phyloP scores from a whole-genome alignment of 1,284 basidiomycete genomes.

The Apiotrichum montevideense region DNA sequence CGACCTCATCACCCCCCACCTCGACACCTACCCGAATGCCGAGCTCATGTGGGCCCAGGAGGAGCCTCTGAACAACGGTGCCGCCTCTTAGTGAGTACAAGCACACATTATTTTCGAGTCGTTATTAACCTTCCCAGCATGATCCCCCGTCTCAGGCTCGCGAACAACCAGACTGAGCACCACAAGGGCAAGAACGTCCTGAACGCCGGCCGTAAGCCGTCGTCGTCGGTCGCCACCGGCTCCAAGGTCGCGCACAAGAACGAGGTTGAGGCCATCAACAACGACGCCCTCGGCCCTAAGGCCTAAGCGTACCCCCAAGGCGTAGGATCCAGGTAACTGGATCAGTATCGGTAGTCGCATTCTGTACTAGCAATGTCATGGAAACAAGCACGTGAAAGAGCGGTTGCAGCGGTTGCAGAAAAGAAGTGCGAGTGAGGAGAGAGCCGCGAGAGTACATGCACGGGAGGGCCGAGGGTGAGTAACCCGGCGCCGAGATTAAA shows the following conservation, averaged over 20 bases:
- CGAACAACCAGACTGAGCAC: conserved; percentile 70
- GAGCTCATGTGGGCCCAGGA: conserved; percentile 86
- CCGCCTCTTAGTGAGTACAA: conserved; percentile 50
- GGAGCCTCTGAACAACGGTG: conserved; percentile 80
- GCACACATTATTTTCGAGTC: too few relatives aligned
- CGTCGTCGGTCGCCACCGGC: conserved; percentile 58
- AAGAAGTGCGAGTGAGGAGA: too few relatives aligned
- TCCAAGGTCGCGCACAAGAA: conserved; percentile 67
- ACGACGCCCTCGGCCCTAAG: conserved; percentile 12
- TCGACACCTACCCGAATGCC: conserved; percentile 94
- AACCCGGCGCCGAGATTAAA: too few relatives aligned
- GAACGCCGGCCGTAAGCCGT: conserved; percentile 81
- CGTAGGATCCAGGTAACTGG: not conserved
- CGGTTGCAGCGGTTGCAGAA: too few relatives aligned
- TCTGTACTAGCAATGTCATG: not conserved
- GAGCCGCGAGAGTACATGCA: too few relatives aligned
- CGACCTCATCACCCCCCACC: conserved; percentile 78
- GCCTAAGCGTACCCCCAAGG: not conserved
- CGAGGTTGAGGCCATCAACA: conserved; percentile 69
- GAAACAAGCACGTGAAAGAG: not conserved
- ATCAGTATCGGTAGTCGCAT: not conserved
- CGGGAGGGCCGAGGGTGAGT: too few relatives aligned
- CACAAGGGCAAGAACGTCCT: conserved; percentile 83
- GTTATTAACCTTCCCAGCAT: conserved; percentile 43
- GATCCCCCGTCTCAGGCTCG: conserved; percentile 75